Evolutionary conservation across 768 basidiomycete genomes (phyloP), one percentile per base, ranked within the genome.

Genomic region (Amanita inopinata): DNA sequence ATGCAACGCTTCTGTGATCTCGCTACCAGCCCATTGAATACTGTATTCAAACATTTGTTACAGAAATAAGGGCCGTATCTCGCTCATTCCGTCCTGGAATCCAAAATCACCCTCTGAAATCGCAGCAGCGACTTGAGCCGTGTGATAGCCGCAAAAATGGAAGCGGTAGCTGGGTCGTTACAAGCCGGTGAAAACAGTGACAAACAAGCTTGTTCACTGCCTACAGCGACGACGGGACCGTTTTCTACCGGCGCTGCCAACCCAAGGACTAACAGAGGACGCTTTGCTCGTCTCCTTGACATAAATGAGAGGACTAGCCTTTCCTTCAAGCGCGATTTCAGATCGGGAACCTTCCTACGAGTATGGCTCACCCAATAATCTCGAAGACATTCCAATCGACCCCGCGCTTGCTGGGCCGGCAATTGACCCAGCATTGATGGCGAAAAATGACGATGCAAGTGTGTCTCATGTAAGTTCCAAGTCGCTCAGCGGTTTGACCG

Each of bases 331-430:
- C 54, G 61, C 67, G 39, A 52, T 64, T 45, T 70, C 60, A 58
- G 65, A 72, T 63, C 76, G 69, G 49, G 77, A 80, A 59, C 55
- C 64, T 25, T 71, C 77, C 22, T 68, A 75, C 60, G 78, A 82
- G 48, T 65, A 70, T 52, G 72, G 71, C 51, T 78, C 78, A 10
- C 76, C 78, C 49, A 71, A 67, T 66, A 69, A 65, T 63, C 61
- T 59, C 57, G 71, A 76, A 66, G 71, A 76, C 62, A 81, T 87
- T 60, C 82, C 83, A 51, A 86, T 87, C 68, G 84, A 88, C 75
- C 85, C 85, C 53, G 78, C 76, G 31, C 75, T 86, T 49, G 71
- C 62, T 36, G 70, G 57, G 24, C 59, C 67, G 15, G 55, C 66
- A 48, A 73, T 78, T 50, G 78, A 77, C 65, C 74, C 76, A 19